Evolutionary conservation across 2,329 filamentous ascomycete species (phyloP).

Genomic region (Pseudogymnoascus sp.): DNA sequence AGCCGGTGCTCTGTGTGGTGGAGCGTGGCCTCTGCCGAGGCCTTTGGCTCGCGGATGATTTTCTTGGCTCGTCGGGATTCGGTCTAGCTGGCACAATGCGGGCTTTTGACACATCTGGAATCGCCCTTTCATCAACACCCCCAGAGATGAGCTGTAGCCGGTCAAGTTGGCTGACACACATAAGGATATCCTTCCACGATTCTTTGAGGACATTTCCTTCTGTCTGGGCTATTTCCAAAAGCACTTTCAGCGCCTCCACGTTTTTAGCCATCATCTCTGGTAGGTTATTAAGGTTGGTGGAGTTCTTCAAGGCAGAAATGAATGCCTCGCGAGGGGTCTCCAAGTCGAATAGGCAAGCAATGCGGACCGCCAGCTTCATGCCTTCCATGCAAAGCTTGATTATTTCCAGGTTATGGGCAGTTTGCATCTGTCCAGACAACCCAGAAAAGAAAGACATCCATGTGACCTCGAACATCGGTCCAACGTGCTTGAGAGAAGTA

Average conservation of each 20-base stretch:
- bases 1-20: slow-evolving; percentile 36
- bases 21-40: slow-evolving; percentile 43
- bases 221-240: slow-evolving; percentile 85
- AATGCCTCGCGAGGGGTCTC: slow-evolving; percentile 93
- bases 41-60: slow-evolving; percentile 52
- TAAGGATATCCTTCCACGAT: slow-evolving; percentile 92
- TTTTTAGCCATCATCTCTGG: slow-evolving; percentile 95
- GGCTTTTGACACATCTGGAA: slow-evolving; percentile 85
- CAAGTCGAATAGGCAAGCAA: slow-evolving; percentile 87
- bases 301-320: slow-evolving; percentile 83
- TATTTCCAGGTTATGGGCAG: slow-evolving; percentile 84
- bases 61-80: slow-evolving; percentile 50
- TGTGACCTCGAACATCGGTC: slow-evolving; percentile 96
- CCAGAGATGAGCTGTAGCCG: slow-evolving; percentile 90
- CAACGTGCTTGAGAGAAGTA: slow-evolving; percentile 88
- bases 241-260: slow-evolving; percentile 82
- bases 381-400: slow-evolving; percentile 91
- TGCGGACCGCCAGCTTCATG: slow-evolving; percentile 86
- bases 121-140: slow-evolving; percentile 83
- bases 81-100: slow-evolving; percentile 56
- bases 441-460: slow-evolving; percentile 99
- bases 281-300: slow-evolving; percentile 91
- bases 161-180: slow-evolving; percentile 93
- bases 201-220: slow-evolving; percentile 83
- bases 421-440: slow-evolving; percentile 85